Evolutionary conservation across 1,284 basidiomycete species (phyloP).

Genomic region (Fomes fomentarius): DNA sequence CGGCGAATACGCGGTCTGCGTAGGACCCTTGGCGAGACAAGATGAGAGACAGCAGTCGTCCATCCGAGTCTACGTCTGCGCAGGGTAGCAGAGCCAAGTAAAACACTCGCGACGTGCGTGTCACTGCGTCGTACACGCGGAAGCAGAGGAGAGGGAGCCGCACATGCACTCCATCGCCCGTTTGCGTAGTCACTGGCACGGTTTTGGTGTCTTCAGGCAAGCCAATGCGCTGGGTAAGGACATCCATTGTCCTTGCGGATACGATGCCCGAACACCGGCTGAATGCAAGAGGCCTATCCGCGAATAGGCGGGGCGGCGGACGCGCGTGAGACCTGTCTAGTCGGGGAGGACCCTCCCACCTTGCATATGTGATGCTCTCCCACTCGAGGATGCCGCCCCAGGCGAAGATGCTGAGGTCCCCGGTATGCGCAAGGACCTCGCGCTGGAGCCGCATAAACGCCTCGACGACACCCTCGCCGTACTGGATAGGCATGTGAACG

Average conservation of each 20-base stretch:
- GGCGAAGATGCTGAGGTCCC: slow-evolving; percentile 2
- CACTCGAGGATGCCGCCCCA: slow-evolving; percentile 8
- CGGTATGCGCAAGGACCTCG: not conserved
- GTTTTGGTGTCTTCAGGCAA: not conserved
- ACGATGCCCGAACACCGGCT: not conserved
- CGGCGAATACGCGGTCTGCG: not conserved
- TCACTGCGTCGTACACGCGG: not conserved
- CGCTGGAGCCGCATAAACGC: slow-evolving; percentile 6
- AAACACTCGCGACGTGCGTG: not conserved
- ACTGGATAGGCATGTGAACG: not conserved
- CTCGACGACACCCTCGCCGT: not conserved
- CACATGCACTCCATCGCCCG: not conserved
- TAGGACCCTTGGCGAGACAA: not conserved
- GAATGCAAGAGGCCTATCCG: not conserved
- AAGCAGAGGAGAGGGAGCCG: not conserved
- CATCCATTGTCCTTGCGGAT: not conserved
- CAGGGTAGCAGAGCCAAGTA: not conserved
- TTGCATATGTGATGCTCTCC: slow-evolving; percentile 1
- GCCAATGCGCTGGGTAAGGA: not conserved
- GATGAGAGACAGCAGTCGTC: not conserved
- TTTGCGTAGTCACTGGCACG: not conserved
- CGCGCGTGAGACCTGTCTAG: not conserved
- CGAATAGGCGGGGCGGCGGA: not conserved
- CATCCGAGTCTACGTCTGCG: not conserved
- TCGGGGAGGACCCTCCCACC: not conserved